Evolutionary conservation across 306 rosid species (phyloP), one percentile per base, ranked within the genome.

Genomic region (Senna siamea): DNA sequence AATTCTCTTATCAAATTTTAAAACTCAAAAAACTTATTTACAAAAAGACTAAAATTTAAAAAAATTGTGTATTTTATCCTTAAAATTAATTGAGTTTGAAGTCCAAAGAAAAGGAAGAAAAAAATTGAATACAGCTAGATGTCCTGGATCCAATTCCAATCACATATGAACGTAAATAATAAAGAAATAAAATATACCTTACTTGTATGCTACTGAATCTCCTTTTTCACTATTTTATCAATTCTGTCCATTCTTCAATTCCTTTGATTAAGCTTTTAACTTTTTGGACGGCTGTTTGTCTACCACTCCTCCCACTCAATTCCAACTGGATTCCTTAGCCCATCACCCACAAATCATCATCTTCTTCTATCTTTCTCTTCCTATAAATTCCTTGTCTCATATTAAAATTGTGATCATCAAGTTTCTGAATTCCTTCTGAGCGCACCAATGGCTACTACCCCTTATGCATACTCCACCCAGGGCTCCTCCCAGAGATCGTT

Each of bases 231-330:
- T 80, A 61, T 81, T 80, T 60, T 37, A 10, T 77, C 57, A 63
- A 60, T 38, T 75, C 59, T 48, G 14, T 63, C 46, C 67, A 53
- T 69, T 75, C 54, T 73, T 80, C 46, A 34, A 43, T 69, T 47
- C 44, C 46, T 18, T 32, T 34, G 47, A 60, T 60, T 60, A 20
- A 35, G 47, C 52, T 69, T 69, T 62, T 34, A 75, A 81, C 98
- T 87, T 92, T 92, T 82, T 87, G 92, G 98, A 78, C 92, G 90
- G 94, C 83, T 69, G 38, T 69, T 69, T 85, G 70, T 85, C 84
- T 13, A 7, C 78, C 71, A n/a, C 75, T 56, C 75, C 64, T 76
- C 46, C 87, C 88, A 81, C 59, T 83, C 70, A 81, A 75, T 87
- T 77, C 83, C 87, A 87, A 12, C 66, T 78, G 51, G 87, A 90